Base-by-base conservation (phyloP, 1,284 basidiomycete genomes). In the Austroboletus niveus region DNA sequence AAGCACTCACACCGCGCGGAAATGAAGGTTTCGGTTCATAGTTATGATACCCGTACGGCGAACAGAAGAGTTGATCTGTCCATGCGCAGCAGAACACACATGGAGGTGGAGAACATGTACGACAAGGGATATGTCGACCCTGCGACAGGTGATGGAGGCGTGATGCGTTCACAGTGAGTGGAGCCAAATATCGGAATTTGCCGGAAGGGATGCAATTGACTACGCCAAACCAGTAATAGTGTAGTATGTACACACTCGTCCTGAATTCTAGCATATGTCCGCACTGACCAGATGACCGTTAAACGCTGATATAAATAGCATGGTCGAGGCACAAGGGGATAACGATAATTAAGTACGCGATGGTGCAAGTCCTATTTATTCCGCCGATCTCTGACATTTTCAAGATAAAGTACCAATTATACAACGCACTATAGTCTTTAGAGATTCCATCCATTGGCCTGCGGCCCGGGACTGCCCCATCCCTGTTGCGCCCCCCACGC, bases 381-480 rank as follows among this genome's bases (percentile, higher is more conserved):
- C 22, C 5, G 22, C 22, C 22, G 22, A 24, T 24, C 22, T 17
- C 17, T 17, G 31, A 32, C 31, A 32, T 32, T 32, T 8, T 32
- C n/a, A 5, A 39, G 14, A 45, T 14, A 32, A 42, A 4, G 31
- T 41, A 36, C 32, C n/a, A 32, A 34, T 32, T 20, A 48, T 20
- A 43, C 35, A 15, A 15, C 14, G 11, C 20, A 15, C 3, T 14
- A 45, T 34, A 22, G 10, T 8, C 14, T 42, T 24, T 62, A 80
- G 30, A 79, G 66, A 56, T 74, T 81, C 80, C 81, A 83, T n/a
- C 80, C 81, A 58, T 79, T 80, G 22, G 77, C 61, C 56, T 76
- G 78, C 53, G 69, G 79, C 47, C 53, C 63, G 20, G 73, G 72
- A 51, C 73, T 73, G n/a, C 58, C 60, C 74, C 74, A 75, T 11